Conservation (phyloP, 2,329 filamentous ascomycete species). For the Clarireedia hainanense region DNA sequence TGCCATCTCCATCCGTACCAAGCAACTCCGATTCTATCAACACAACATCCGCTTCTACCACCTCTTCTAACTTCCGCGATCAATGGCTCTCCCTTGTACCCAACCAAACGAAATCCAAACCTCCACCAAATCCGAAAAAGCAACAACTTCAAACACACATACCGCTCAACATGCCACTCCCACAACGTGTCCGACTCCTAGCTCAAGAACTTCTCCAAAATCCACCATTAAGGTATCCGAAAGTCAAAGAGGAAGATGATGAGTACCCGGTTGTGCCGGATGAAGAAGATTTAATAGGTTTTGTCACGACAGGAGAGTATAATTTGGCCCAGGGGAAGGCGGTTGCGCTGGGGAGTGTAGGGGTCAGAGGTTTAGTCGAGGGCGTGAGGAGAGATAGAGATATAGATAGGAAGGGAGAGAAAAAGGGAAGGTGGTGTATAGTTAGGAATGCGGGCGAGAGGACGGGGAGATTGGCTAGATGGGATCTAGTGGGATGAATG, state of each 20-base stretch:
- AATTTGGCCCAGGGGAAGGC: slow-evolving; percentile 70
- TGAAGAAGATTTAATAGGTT: slow-evolving; percentile 74
- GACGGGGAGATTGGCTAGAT: slow-evolving; percentile 69
- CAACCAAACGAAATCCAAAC: slow-evolving; percentile 16
- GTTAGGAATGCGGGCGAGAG: slow-evolving; percentile 73
- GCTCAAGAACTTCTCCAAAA: slow-evolving; percentile 41
- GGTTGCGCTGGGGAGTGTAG: slow-evolving; percentile 66
- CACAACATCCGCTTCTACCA: slow-evolving; percentile 5
- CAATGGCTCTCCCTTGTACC: slow-evolving; percentile 62
- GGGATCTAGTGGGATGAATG: slow-evolving; percentile 45
- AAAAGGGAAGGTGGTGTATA: slow-evolving; percentile 59
- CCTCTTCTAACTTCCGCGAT: slow-evolving; percentile 43
- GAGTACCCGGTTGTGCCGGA: slow-evolving; percentile 62
- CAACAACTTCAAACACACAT: slow-evolving; percentile 13
- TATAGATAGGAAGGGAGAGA: slow-evolving; percentile 10
- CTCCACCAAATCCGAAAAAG: slow-evolving; percentile 20
- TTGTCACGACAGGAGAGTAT: slow-evolving; percentile 81
- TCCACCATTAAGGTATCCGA: slow-evolving; percentile 34
- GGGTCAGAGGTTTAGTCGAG: slow-evolving; percentile 48
- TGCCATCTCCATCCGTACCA: slow-evolving; percentile 37
- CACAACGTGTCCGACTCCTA: slow-evolving; percentile 33
- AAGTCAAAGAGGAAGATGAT: slow-evolving; percentile 25
- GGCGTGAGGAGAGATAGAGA: slow-evolving; percentile 23
- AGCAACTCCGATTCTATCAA: slow-evolving; percentile 32
- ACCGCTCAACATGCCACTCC: slow-evolving; percentile 25